These are phyloP conservation scores for Suillus weaverae DNA, from an alignment of 768 basidiomycete species.

Conservation along the genomic window DNA sequence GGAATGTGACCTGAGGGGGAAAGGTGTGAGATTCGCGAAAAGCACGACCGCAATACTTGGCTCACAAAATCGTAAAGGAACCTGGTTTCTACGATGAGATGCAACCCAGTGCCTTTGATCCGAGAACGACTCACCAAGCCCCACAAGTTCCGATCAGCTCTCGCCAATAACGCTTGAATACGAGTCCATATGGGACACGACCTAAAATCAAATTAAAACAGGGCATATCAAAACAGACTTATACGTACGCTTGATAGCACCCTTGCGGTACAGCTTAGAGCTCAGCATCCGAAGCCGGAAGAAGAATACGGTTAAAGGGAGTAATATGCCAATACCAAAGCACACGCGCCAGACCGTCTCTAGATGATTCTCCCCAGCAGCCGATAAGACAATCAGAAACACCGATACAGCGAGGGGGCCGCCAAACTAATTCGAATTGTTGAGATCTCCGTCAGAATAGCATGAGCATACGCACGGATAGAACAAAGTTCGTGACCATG, in stretches of 20 bases:
- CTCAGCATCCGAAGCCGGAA: slow-evolving; percentile 76
- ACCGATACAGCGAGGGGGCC: slow-evolving; percentile 66
- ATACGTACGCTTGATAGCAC: slow-evolving; percentile 59
- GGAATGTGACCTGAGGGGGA: slow-evolving; percentile 58
- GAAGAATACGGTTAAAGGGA: slow-evolving; percentile 68
- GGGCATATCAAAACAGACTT: neutral
- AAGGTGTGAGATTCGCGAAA: slow-evolving; percentile 4
- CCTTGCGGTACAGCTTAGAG: slow-evolving; percentile 58
- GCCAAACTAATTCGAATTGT: slow-evolving; percentile 46
- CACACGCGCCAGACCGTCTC: slow-evolving; percentile 67
- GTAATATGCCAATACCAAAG: slow-evolving; percentile 61
- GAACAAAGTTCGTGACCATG: slow-evolving; percentile 73
- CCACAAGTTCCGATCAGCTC: slow-evolving; percentile 70
- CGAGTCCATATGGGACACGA: slow-evolving; percentile 60
- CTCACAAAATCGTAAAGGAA: slow-evolving; percentile 69
- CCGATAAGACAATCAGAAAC: slow-evolving; percentile 68
- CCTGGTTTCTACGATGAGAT: slow-evolving; percentile 35
- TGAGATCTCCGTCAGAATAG: slow-evolving; percentile 1
- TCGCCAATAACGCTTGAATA: slow-evolving; percentile 65
- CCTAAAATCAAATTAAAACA: slow-evolving; percentile 31
- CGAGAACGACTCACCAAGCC: slow-evolving; percentile 51
- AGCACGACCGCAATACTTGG: neutral
- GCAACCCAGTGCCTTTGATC: neutral
- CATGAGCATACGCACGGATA: slow-evolving; percentile 44
- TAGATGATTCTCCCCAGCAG: slow-evolving; percentile 61